Evolutionary conservation across 805 yeast genomes (phyloP).

Genomic region (Blastobotrys terrestris): DNA sequence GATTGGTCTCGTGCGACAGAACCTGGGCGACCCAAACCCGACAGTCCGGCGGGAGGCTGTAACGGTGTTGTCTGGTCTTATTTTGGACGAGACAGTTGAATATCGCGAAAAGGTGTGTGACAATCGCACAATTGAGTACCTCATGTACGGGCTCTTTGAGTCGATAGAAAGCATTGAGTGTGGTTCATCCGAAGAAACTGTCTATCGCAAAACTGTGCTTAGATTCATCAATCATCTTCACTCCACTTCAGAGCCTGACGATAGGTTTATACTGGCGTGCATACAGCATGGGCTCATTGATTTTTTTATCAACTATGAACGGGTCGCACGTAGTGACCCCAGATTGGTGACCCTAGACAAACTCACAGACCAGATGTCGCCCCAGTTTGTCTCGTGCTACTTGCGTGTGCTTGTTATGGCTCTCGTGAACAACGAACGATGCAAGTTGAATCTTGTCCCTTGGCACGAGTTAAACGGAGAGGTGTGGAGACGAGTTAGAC

Average conservation of each 20-base stretch:
- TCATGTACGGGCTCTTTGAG: constrained; percentile 5
- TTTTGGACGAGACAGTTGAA: background rate
- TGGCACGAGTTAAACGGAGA: background rate
- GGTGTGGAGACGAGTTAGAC: background rate
- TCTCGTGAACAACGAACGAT: background rate
- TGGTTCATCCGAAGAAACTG: background rate
- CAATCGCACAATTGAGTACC: background rate
- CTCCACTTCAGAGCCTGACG: background rate
- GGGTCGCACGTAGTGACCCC: background rate
- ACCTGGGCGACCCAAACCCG: background rate
- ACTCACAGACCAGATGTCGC: constrained; percentile 2
- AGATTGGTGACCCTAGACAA: background rate
- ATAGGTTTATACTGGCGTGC: background rate
- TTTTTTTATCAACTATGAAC: constrained; percentile 8
- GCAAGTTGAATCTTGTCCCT: background rate
- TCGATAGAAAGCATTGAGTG: background rate
- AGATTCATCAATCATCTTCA: background rate
- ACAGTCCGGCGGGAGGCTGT: constrained; percentile 5
- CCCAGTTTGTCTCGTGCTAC: constrained; percentile 2
- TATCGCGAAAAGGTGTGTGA: background rate
- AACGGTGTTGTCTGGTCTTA: constrained; percentile 5
- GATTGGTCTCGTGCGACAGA: constrained; percentile 6
- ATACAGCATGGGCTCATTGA: constrained; percentile 6
- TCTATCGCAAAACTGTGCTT: constrained; percentile 3
- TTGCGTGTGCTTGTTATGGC: background rate